A percentile compares a stretch with the other conserved stretches of the same genome.
phyloP scores from a whole-genome alignment of 2,329 filamentous ascomycete species.

The Emergomyces pasteurianus region DNA sequence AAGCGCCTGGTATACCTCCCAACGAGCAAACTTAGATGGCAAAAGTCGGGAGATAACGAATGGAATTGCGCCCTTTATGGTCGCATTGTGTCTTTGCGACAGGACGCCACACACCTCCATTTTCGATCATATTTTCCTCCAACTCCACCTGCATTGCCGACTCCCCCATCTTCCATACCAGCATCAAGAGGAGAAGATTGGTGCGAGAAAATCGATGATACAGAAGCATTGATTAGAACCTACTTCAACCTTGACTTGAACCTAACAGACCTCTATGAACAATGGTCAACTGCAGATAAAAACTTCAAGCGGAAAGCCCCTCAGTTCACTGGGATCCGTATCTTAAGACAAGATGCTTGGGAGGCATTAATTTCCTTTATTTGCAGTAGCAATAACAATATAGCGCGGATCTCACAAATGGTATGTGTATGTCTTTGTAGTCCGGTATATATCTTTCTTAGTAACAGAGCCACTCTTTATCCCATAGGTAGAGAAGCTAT shows the following conservation, averaged over 20 bases:
- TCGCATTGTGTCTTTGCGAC: constrained; percentile 70
- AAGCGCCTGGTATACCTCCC: not conserved
- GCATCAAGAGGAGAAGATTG: constrained; percentile 19
- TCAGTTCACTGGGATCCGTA: constrained; percentile 80
- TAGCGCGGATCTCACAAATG: constrained; percentile 90
- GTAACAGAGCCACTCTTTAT: not conserved
- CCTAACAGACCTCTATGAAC: constrained; percentile 60
- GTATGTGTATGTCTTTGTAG: constrained; percentile 31
- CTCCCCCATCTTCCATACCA: constrained; percentile 27
- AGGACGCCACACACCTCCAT: constrained; percentile 66
- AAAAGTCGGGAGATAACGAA: constrained; percentile 63
- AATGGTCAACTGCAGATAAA: constrained; percentile 74
- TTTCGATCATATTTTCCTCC: constrained; percentile 58
- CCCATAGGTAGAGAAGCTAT: constrained; percentile 66
- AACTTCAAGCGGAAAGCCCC: constrained; percentile 85
- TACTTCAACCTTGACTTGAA: constrained; percentile 84
- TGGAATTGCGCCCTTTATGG: constrained; percentile 87
- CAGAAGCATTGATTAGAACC: constrained; percentile 59
- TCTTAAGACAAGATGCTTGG: constrained; percentile 91
- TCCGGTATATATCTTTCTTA: not conserved
- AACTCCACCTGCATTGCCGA: constrained; percentile 22
- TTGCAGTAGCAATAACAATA: constrained; percentile 98
- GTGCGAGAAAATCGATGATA: constrained; percentile 48
- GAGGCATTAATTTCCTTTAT: constrained; percentile 90
- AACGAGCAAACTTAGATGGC: constrained; percentile 51